phyloP scores from a whole-genome alignment of 805 yeast species.

The Huiozyma naganishii region DNA sequence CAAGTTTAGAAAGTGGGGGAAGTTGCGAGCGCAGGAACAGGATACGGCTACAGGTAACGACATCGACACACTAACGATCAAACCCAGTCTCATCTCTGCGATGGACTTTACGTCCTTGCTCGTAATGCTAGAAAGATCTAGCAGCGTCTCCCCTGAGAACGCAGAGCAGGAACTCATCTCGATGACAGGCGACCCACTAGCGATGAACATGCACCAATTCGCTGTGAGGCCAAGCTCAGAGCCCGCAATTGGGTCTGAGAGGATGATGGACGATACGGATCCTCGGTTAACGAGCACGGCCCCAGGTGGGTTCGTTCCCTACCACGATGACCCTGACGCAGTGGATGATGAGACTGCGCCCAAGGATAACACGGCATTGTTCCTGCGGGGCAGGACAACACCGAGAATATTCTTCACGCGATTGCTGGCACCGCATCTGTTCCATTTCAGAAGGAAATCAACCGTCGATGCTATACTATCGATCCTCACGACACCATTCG shows the following conservation, averaged over 20 bases:
- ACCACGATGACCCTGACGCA: constrained; percentile 12
- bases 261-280: not conserved
- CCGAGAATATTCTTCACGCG: not conserved
- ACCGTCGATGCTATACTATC: constrained; percentile 21
- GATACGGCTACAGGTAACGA: not conserved
- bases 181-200: not conserved
- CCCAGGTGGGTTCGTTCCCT: constrained; percentile 20
- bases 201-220: too few relatives aligned
- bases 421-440: constrained; percentile 26
- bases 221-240: constrained; percentile 1
- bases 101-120: constrained; percentile 23
- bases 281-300: constrained; percentile 5
- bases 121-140: constrained; percentile 17
- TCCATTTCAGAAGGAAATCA: constrained; percentile 19
- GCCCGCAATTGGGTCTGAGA: not conserved
- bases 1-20: constrained; percentile 2
- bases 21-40: not conserved
- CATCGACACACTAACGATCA: constrained; percentile 8
- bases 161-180: not conserved
- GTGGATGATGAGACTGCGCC: not conserved
- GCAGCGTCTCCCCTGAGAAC: not conserved
- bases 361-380: not conserved
- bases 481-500: constrained; percentile 27
- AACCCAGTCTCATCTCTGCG: constrained; percentile 23
- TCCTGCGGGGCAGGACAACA: not conserved